phyloP scores from a whole-genome alignment of 148 eudicot genomes.

The Nyssa sinensis region DNA sequence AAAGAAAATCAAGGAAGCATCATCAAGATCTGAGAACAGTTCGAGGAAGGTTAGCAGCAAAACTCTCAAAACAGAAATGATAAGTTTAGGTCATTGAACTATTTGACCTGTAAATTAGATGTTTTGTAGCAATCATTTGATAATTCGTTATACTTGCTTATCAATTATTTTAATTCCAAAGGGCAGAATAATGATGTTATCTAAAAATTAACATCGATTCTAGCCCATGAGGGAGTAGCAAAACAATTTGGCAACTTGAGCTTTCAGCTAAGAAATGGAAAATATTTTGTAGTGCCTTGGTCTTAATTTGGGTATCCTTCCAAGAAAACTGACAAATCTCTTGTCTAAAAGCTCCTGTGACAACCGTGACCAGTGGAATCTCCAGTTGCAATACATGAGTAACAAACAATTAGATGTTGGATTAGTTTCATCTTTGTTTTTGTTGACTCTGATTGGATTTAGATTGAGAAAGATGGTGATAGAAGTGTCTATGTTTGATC shows the following conservation, averaged over 20 bases:
- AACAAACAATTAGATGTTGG: neutral
- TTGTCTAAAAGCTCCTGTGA: too few relatives aligned
- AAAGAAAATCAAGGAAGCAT: slow-evolving; percentile 27
- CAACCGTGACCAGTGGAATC: too few relatives aligned
- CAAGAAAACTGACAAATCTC: too few relatives aligned
- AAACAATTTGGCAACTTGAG: neutral
- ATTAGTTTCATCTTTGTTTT: neutral
- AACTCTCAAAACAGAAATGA: slow-evolving; percentile 48
- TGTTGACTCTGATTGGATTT: neutral
- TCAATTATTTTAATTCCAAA: neutral
- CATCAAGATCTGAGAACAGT: slow-evolving; percentile 38
- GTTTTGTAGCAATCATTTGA: neutral
- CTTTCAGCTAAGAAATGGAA: neutral
- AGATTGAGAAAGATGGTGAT: neutral
- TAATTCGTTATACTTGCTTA: neutral
- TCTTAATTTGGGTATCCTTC: too few relatives aligned
- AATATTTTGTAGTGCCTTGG: neutral
- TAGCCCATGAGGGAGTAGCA: neutral
- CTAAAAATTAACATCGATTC: neutral
- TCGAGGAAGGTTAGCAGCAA: slow-evolving; percentile 63
- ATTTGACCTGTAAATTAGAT: neutral
- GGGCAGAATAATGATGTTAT: neutral
- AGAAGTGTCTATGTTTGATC: neutral
- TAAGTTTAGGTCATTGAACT: slow-evolving; percentile 1
- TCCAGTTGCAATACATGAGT: neutral